A percentile compares a stretch with the other conserved stretches of the same genome.
These are phyloP conservation scores for Talaromyces adpressus DNA, from an alignment of 495 filamentous ascomycete species.

Conservation along the genomic window DNA sequence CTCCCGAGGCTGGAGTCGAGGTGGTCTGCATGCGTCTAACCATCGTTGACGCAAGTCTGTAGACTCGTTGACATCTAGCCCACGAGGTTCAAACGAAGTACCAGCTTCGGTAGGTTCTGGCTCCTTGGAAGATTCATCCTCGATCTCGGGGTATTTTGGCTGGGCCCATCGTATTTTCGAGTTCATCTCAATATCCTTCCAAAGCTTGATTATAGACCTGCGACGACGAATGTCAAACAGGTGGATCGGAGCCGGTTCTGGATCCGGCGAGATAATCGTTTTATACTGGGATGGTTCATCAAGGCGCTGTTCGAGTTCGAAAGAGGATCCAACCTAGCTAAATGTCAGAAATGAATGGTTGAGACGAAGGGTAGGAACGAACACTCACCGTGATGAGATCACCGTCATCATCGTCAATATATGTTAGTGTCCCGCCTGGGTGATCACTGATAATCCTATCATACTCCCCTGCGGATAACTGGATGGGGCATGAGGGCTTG, in stretches of 20 bases:
- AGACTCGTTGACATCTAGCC: neutral
- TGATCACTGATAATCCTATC: conserved; percentile 39
- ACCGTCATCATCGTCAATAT: conserved; percentile 49
- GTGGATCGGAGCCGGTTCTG: conserved; percentile 28
- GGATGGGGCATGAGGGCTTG: conserved; percentile 22
- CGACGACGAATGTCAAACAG: conserved; percentile 42
- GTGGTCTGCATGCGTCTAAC: neutral
- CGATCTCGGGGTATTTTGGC: neutral
- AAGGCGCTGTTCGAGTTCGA: conserved; percentile 43
- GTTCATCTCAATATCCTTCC: conserved; percentile 20
- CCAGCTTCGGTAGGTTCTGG: neutral
- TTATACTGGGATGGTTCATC: conserved; percentile 30
- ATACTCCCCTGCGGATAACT: conserved; percentile 38
- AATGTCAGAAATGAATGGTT: conserved; percentile 11
- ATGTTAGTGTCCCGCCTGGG: conserved; percentile 45
- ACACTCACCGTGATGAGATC: conserved; percentile 45
- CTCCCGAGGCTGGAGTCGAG: neutral
- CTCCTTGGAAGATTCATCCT: neutral
- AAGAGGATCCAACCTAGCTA: conserved; percentile 40
- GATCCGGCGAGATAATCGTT: neutral
- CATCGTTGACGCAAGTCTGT: neutral
- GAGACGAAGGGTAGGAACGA: neutral
- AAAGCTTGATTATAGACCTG: conserved; percentile 35
- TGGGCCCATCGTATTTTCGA: conserved; percentile 6
- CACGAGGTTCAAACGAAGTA: neutral